A percentile compares a stretch with the other conserved stretches of the same genome.
These are phyloP conservation scores for Mycena capillaripes DNA, from an alignment of 768 basidiomycete species.

Conservation along the genomic window DNA sequence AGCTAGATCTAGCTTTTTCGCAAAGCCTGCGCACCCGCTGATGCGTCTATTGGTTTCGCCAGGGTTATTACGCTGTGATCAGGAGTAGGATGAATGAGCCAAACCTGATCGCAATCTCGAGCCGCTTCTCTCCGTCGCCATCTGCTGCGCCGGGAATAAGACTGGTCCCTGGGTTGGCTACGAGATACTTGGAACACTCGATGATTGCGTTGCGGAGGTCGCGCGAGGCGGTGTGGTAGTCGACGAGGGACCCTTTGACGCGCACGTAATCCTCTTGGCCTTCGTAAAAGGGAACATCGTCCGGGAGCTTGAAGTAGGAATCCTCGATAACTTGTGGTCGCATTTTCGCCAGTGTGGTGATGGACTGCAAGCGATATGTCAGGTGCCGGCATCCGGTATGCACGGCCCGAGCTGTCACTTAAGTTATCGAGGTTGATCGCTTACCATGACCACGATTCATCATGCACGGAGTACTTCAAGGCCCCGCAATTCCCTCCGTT, in stretches of 20 bases:
- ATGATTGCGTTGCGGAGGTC: constrained; percentile 14
- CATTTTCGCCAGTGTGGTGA: constrained; percentile 22
- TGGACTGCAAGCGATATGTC: constrained; percentile 10
- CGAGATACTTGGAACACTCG: constrained; percentile 16
- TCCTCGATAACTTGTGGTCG: constrained; percentile 19
- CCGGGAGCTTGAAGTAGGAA: constrained; percentile 17
- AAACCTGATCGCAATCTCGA: constrained; percentile 23
- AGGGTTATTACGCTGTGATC: constrained; percentile 1
- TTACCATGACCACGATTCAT: too few relatives aligned
- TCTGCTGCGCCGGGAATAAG: background rate
- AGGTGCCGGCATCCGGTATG: constrained; percentile 8
- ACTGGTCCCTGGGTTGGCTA: constrained; percentile 15
- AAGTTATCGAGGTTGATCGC: too few relatives aligned
- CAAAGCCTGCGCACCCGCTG: constrained; percentile 18
- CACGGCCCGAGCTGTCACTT: constrained; percentile 2
- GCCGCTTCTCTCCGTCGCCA: constrained; percentile 13
- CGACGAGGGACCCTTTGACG: constrained; percentile 9
- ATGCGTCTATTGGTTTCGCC: constrained; percentile 16
- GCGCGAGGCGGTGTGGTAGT: constrained; percentile 19
- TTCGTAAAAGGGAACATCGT: constrained; percentile 16
- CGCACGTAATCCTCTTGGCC: constrained; percentile 11
- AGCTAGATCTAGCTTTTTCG: background rate
- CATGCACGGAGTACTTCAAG: too few relatives aligned
- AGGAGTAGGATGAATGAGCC: background rate
- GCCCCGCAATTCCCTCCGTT: too few relatives aligned